A percentile compares a stretch with the other conserved stretches of the same genome.
phyloP scores from a whole-genome alignment of 2,329 filamentous ascomycete species.

The Beauveria rudraprayagi region DNA sequence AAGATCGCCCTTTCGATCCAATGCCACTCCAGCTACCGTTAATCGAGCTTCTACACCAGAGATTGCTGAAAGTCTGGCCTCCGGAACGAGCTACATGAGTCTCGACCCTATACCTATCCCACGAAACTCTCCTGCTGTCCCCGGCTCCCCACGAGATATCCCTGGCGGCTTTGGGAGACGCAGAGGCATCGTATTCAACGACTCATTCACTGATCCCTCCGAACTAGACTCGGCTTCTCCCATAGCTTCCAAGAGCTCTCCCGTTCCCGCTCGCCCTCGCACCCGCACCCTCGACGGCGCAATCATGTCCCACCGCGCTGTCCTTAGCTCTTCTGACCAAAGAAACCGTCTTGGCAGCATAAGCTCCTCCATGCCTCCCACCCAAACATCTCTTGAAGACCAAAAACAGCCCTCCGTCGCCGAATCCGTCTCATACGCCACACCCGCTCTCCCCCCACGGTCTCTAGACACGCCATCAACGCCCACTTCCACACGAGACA shows the following conservation, averaged over 20 bases:
- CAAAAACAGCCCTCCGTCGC: slow-evolving; percentile 28
- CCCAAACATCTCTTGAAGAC: slow-evolving; percentile 45
- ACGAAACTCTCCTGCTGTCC: slow-evolving; percentile 19
- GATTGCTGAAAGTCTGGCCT: not conserved
- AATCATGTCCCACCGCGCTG: slow-evolving; percentile 37
- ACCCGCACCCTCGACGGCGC: slow-evolving; percentile 52
- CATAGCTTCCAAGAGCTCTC: slow-evolving; percentile 18
- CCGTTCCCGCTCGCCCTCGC: slow-evolving; percentile 38
- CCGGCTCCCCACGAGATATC: slow-evolving; percentile 26
- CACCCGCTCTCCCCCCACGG: slow-evolving; percentile 24
- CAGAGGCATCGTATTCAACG: slow-evolving; percentile 54
- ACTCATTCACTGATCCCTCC: slow-evolving; percentile 43
- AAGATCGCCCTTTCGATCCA: not conserved
- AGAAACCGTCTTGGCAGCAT: slow-evolving; percentile 64
- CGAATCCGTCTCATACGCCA: slow-evolving; percentile 36
- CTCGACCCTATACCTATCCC: not conserved
- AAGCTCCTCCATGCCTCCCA: slow-evolving; percentile 46
- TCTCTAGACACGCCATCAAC: slow-evolving; percentile 25
- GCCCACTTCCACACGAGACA: slow-evolving; percentile 21
- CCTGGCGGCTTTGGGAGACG: slow-evolving; percentile 35
- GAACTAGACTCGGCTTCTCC: slow-evolving; percentile 37
- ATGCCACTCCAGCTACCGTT: not conserved
- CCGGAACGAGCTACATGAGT: not conserved
- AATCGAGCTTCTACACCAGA: slow-evolving; percentile 6
- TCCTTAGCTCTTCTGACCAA: slow-evolving; percentile 35